phyloP scores from a whole-genome alignment of 1,284 basidiomycete species.

The Uromyces viciae-fabae region DNA sequence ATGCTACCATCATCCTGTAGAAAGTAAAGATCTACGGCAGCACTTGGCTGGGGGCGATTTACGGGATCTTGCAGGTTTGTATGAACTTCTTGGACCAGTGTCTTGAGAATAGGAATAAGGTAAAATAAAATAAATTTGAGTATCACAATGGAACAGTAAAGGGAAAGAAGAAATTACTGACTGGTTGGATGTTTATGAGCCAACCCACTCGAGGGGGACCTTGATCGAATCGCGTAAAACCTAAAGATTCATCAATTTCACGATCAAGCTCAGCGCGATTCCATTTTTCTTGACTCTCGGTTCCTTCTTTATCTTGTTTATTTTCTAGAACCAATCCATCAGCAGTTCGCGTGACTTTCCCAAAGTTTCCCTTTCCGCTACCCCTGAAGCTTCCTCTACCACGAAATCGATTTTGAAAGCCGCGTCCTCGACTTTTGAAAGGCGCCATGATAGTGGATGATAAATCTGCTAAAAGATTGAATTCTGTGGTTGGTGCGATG shows the following conservation, averaged over 20 bases:
- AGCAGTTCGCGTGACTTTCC: slow-evolving; percentile 17
- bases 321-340: slow-evolving; percentile 49
- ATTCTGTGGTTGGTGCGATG: not conserved
- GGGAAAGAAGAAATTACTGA: slow-evolving; percentile 57
- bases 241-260: slow-evolving; percentile 88
- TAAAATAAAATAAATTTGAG: slow-evolving; percentile 33
- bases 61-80: slow-evolving; percentile 64
- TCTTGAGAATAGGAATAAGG: slow-evolving; percentile 59
- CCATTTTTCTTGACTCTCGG: slow-evolving; percentile 53
- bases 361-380: not conserved
- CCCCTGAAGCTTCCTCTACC: slow-evolving; percentile 17
- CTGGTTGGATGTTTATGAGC: slow-evolving; percentile 98
- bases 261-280: slow-evolving; percentile 59
- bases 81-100: slow-evolving; percentile 75
- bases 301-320: slow-evolving; percentile 46
- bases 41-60: slow-evolving; percentile 58
- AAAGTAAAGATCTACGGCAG: slow-evolving; percentile 95
- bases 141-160: not conserved
- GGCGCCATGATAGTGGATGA: no score
- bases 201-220: slow-evolving; percentile 69
- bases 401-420: slow-evolving; percentile 11
- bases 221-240: slow-evolving; percentile 70
- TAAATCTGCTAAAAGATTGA: no score
- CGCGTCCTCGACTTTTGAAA: slow-evolving; percentile 16
- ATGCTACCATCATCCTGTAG: slow-evolving; percentile 92